A percentile compares a stretch with the other conserved stretches of the same genome.
Conservation (phyloP, 768 basidiomycete species). For the Pleurotus eryngii region DNA sequence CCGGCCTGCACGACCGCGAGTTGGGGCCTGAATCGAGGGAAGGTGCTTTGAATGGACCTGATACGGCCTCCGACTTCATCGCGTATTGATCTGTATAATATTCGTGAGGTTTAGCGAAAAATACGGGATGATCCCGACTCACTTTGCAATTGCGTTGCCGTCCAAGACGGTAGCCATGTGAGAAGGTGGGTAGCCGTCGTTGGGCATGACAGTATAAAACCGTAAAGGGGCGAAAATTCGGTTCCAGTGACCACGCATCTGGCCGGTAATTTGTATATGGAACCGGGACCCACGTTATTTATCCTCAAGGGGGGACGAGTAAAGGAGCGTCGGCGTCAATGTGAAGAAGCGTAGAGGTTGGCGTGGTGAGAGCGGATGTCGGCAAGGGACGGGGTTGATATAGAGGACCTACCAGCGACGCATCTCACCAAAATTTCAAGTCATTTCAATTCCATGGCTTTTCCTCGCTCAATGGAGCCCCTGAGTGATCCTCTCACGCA, state of each 20-base stretch:
- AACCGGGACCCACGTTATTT: slow-evolving; percentile 7
- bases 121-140: slow-evolving; percentile 17
- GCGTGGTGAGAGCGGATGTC: slow-evolving; percentile 2
- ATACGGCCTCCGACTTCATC: slow-evolving; percentile 72
- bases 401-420: neutral
- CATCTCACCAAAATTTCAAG: slow-evolving; percentile 1
- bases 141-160: slow-evolving; percentile 85
- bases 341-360: slow-evolving; percentile 7
- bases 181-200: neutral
- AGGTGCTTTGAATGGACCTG: slow-evolving; percentile 53
- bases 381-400: neutral
- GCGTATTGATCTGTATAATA: slow-evolving; percentile 68
- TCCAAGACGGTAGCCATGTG: slow-evolving; percentile 63
- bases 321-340: neutral
- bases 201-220: slow-evolving; percentile 1
- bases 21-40: slow-evolving; percentile 88
- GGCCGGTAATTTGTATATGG: slow-evolving; percentile 7
- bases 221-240: slow-evolving; percentile 6
- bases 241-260: slow-evolving; percentile 3
- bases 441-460: neutral
- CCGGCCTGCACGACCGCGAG: slow-evolving; percentile 95
- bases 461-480: neutral
- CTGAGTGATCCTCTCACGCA: neutral
- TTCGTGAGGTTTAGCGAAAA: slow-evolving; percentile 9
- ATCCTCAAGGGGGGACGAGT: slow-evolving; percentile 5